Evolutionary conservation across 2,329 filamentous ascomycete species (phyloP).

Genomic region (Colletotrichum sansevieriae): DNA sequence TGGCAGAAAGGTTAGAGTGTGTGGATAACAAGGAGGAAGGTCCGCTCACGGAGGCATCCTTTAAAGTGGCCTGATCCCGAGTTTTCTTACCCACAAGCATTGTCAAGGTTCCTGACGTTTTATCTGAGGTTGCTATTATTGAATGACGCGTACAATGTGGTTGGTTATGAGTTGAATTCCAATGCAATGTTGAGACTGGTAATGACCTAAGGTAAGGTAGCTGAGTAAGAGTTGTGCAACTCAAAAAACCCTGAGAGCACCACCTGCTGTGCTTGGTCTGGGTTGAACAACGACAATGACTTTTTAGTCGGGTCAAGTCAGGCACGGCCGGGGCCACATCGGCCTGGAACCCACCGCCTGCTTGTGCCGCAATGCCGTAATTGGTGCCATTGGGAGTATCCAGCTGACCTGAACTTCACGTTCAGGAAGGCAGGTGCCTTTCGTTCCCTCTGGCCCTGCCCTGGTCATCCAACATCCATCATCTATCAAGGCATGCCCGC

Average conservation of each 20-base stretch:
- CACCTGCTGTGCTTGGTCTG: constrained; percentile 17
- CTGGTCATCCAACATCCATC: not conserved
- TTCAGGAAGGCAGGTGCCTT: constrained; percentile 23
- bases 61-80: not conserved
- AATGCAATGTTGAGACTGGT: not conserved
- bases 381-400: constrained; percentile 7
- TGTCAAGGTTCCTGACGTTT: constrained; percentile 8
- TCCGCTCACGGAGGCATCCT: constrained; percentile 8
- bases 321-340: constrained; percentile 13
- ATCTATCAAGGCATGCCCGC: no score
- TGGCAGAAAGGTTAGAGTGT: not conserved
- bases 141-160: constrained; percentile 19
- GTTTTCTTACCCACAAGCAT: not conserved
- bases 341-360: constrained; percentile 34
- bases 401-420: constrained; percentile 13
- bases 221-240: not conserved
- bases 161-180: not conserved
- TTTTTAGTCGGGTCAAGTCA: constrained; percentile 22
- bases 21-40: constrained; percentile 14
- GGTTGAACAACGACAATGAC: no score
- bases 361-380: constrained; percentile 38
- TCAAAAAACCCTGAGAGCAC: not conserved
- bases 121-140: constrained; percentile 19
- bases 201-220: not conserved
- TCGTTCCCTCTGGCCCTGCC: not conserved